Conservation (phyloP, 495 filamentous ascomycete species). For the Penicillium bovifimosum region DNA sequence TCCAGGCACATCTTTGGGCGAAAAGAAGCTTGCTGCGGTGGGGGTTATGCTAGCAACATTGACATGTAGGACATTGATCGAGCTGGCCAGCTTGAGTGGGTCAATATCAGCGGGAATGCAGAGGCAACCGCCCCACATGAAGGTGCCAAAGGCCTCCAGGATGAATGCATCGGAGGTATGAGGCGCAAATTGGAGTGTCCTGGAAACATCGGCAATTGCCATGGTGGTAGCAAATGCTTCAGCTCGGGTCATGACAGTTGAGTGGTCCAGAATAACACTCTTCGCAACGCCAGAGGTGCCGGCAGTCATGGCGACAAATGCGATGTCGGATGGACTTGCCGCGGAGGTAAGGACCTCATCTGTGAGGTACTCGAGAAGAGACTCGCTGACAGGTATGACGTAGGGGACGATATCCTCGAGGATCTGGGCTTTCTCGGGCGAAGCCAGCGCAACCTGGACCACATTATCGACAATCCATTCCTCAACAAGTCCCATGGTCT, state of each 20-base stretch:
- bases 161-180: conserved; percentile 42
- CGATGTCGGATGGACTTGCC: conserved; percentile 23
- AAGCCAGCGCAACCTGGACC: conserved; percentile 41
- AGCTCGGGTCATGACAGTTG: conserved; percentile 42
- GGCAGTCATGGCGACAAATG: conserved; percentile 55
- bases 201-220: conserved; percentile 39
- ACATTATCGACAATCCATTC: conserved; percentile 35
- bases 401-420: conserved; percentile 36
- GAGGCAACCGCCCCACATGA: conserved; percentile 42
- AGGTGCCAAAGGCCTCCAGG: conserved; percentile 35
- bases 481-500: conserved; percentile 25
- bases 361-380: conserved; percentile 35
- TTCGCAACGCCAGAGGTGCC: conserved; percentile 37
- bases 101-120: conserved; percentile 36
- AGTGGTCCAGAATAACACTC: conserved; percentile 34
- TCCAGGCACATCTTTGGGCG: conserved; percentile 34
- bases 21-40: conserved; percentile 45
- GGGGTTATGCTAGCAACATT: conserved; percentile 37
- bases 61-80: conserved; percentile 32
- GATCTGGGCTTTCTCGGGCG: conserved; percentile 30
- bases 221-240: conserved; percentile 42
- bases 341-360: conserved; percentile 9
- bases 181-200: conserved; percentile 54
- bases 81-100: conserved; percentile 19
- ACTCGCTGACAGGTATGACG: conserved; percentile 35